phyloP scores from a whole-genome alignment of 352 stramenopile species.

The Aphanomyces euteiches region DNA sequence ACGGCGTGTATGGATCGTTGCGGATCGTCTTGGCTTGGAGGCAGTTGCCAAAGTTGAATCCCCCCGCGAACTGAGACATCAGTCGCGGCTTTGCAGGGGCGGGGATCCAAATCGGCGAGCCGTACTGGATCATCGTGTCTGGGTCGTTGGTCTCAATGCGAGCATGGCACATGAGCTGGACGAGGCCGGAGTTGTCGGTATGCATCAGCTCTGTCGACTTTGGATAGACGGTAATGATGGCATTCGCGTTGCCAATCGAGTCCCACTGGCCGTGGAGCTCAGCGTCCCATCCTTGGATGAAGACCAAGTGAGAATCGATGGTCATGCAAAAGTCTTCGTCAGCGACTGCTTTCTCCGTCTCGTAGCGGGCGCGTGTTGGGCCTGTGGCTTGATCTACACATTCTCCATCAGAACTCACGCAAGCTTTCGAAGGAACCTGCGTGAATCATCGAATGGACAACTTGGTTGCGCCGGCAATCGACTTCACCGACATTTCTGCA shows the following conservation, averaged over 20 bases:
- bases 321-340: slow-evolving; percentile 78
- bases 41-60: slow-evolving; percentile 81
- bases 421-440: slow-evolving; percentile 31
- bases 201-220: slow-evolving; percentile 65
- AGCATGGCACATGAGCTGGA: slow-evolving; percentile 75
- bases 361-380: slow-evolving; percentile 62
- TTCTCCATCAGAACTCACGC: not conserved
- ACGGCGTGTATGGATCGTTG: slow-evolving; percentile 75
- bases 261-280: slow-evolving; percentile 72
- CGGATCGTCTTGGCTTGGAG: slow-evolving; percentile 64
- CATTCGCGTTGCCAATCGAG: slow-evolving; percentile 55
- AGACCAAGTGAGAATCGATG: slow-evolving; percentile 78
- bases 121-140: slow-evolving; percentile 78
- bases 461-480: slow-evolving; percentile 54
- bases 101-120: slow-evolving; percentile 56
- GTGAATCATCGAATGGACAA: slow-evolving; percentile 68
- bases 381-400: slow-evolving; percentile 48
- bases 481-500: slow-evolving; percentile 62
- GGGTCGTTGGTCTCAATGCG: slow-evolving; percentile 65
- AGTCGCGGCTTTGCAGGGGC: slow-evolving; percentile 65
- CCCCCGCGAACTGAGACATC: slow-evolving; percentile 72
- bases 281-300: slow-evolving; percentile 73
- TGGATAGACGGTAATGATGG: slow-evolving; percentile 79
- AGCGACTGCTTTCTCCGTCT: slow-evolving; percentile 69
- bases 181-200: slow-evolving; percentile 43